Evolutionary conservation across 108 stramenopile genomes (phyloP).

Genomic region (Schizochytrium sp.): DNA sequence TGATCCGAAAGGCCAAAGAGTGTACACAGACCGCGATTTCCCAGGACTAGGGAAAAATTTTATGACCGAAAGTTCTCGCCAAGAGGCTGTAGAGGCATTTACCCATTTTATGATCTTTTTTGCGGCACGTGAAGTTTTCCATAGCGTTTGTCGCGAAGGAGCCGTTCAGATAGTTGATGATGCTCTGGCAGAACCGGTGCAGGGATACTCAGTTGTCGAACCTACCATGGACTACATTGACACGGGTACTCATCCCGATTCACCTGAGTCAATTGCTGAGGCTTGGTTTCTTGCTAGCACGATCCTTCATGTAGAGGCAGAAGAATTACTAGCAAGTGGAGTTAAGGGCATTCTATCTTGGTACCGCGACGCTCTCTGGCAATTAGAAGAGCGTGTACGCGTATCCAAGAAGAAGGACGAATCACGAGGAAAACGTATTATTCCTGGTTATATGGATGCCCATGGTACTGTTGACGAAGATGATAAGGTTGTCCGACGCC

Average conservation of each 20-base stretch:
- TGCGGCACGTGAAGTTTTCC: conserved; percentile 81
- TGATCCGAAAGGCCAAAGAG: conserved; percentile 65
- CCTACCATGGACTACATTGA: background rate
- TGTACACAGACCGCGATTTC: conserved; percentile 66
- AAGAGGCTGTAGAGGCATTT: conserved; percentile 81
- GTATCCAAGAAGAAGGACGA: conserved; percentile 85
- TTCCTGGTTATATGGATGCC: conserved; percentile 81
- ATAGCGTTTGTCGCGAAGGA: background rate
- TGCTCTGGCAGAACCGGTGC: background rate
- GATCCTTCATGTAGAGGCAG: background rate
- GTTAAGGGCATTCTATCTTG: background rate
- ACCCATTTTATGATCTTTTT: conserved; percentile 82
- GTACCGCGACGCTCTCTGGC: conserved; percentile 75
- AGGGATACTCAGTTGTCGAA: background rate
- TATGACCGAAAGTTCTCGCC: conserved; percentile 77
- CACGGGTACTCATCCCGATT: background rate
- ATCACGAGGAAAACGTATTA: conserved; percentile 78
- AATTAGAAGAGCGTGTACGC: conserved; percentile 78
- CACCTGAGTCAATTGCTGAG: conserved; percentile 69
- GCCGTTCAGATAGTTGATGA: background rate
- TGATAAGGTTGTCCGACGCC: conserved; percentile 71
- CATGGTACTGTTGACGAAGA: conserved; percentile 82
- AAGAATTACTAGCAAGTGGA: background rate
- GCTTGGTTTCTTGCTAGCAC: background rate
- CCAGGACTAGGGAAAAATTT: conserved; percentile 79